Evolutionary conservation across 768 basidiomycete species (phyloP).

Genomic region (Phylloporus sp.): DNA sequence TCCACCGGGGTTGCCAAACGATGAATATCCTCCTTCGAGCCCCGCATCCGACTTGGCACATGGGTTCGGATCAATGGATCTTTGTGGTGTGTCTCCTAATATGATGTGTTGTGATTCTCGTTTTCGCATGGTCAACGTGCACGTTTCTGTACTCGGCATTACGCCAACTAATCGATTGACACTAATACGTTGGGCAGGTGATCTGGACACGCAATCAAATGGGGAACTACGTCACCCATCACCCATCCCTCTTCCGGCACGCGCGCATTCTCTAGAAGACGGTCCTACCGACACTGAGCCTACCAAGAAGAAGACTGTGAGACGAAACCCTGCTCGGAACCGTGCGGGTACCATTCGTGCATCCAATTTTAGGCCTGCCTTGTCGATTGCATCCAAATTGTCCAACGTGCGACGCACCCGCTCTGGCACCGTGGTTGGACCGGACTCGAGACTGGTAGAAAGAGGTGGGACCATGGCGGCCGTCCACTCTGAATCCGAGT

Average conservation of each 20-base stretch:
- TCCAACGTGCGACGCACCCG: constrained; percentile 39
- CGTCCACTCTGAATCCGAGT: constrained; percentile 5
- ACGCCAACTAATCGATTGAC: background rate
- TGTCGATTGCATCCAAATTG: background rate
- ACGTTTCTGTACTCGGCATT: background rate
- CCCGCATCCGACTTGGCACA: constrained; percentile 19
- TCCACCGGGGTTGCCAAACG: constrained; percentile 2
- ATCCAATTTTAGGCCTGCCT: constrained; percentile 37
- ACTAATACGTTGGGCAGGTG: constrained; percentile 14
- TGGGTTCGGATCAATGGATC: constrained; percentile 20
- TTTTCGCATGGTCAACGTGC: background rate
- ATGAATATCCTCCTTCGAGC: constrained; percentile 11
- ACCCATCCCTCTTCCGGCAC: constrained; percentile 1
- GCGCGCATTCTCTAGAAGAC: constrained; percentile 24
- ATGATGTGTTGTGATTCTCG: no score
- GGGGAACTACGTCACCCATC: constrained; percentile 2
- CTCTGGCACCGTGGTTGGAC: constrained; percentile 45
- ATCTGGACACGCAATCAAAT: constrained; percentile 8
- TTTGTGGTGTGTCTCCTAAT: constrained; percentile 24
- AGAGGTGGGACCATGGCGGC: background rate
- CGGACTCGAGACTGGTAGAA: constrained; percentile 21
- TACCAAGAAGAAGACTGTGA: constrained; percentile 10
- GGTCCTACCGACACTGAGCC: background rate
- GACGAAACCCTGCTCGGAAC: constrained; percentile 22
- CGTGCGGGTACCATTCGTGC: constrained; percentile 51